Base-by-base conservation (phyloP, 345 rosid genomes). In the Alliaria petiolata region DNA sequence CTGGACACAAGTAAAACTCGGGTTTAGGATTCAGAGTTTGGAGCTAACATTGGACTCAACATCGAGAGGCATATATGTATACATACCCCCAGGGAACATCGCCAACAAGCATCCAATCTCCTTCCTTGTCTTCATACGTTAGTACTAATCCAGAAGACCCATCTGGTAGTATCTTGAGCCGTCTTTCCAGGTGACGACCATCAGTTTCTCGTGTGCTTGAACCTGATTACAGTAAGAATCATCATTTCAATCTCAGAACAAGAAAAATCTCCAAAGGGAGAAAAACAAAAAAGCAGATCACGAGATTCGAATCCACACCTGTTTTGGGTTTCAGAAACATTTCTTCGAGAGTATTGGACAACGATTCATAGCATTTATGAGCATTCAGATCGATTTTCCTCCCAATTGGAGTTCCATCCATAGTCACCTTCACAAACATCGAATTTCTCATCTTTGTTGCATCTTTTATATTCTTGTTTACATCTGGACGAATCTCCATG, bases 41-140 rank as follows among this genome's bases (percentile, higher is more conserved):
- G 55, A 25, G 39, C 4, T 49, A 14, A 40, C 14, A 33, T 39
- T n/a, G 13, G 54, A 59, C 14, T 43, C 7, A 51, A 14, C 13
- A 47, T 47, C 0, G 2, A 53, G 52, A 67, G 1, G 3, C 25
- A 8, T 6, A 69, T 36, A 44, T 51, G 8, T 8, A 61, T 60
- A 78, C 81, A 44, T 85, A 91, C 98, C 85, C 84, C 98, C 98
- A 93, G 15, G 98, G 98, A 49, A 91, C 95, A 81, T 93, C 98
- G 28, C 98, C 98, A 62, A 87, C 92, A 42, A 93, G 98, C 97
- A 93, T 91, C 97, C 97, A 90, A 79, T 93, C 98, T 55, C 97
- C 98, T 1, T 93, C 98, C 76, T 83, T 91, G 74, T 93, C 98
- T 81, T 93, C 90, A n/a, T 87, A 93, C 17, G 96, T 85, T 43